These are phyloP conservation scores for Dioscorea cayenensis DNA, from an alignment of 116 monocot genomes.

Conservation along the genomic window DNA sequence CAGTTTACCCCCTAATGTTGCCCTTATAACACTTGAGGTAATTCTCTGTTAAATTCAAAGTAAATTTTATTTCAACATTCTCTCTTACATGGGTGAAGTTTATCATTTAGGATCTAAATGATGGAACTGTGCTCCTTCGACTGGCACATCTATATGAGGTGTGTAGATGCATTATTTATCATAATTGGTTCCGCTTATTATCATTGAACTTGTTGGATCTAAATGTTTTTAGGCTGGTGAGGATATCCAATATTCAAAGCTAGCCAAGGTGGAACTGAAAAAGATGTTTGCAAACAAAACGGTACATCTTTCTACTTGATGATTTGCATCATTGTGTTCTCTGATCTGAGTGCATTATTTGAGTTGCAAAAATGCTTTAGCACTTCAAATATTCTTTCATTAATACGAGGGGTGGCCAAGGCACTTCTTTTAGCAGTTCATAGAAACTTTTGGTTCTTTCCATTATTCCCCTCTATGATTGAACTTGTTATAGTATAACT, in stretches of 20 bases:
- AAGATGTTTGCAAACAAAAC: conserved; percentile 35
- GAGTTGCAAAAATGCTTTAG: too few relatives aligned
- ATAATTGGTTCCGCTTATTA: not conserved
- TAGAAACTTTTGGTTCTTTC: too few relatives aligned
- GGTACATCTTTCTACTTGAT: not conserved
- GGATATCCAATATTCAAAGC: conserved; percentile 41
- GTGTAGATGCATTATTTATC: not conserved
- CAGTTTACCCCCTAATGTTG: conserved; percentile 71
- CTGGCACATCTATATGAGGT: conserved; percentile 87
- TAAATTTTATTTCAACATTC: conserved; percentile 1
- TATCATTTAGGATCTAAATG: conserved; percentile 44
- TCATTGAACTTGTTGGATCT: not conserved
- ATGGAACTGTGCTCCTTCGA: conserved; percentile 58
- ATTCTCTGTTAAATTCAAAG: not conserved
- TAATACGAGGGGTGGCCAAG: too few relatives aligned
- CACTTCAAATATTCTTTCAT: too few relatives aligned
- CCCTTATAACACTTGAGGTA: conserved; percentile 73
- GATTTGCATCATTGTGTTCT: too few relatives aligned
- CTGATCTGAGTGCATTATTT: too few relatives aligned
- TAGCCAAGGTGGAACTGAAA: conserved; percentile 64
- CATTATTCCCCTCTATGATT: too few relatives aligned
- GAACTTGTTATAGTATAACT: too few relatives aligned
- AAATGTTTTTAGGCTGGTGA: conserved; percentile 40
- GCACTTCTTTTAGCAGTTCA: too few relatives aligned
- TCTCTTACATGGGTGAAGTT: too few relatives aligned